Conservation (phyloP, 2,329 filamentous ascomycete species). For the Blastomyces emzantsi region DNA sequence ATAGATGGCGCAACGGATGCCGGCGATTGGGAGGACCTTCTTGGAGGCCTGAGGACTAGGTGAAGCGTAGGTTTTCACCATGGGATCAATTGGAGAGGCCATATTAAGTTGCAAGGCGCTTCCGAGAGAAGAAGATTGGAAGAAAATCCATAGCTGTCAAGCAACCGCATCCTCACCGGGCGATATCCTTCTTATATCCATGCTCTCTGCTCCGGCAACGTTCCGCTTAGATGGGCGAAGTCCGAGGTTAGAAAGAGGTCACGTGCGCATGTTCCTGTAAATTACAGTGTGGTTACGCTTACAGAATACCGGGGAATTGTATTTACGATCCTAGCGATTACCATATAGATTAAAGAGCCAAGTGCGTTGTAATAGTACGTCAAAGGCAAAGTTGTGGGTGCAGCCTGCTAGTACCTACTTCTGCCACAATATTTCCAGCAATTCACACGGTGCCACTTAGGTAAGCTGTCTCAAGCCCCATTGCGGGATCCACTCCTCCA, state of each 20-base stretch:
- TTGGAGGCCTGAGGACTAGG: conserved; percentile 45
- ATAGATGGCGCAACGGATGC: conserved; percentile 69
- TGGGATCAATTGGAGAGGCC: conserved; percentile 30
- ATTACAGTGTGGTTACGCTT: neutral
- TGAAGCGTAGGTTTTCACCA: conserved; percentile 22
- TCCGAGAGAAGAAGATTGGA: neutral
- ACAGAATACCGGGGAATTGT: neutral
- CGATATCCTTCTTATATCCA: neutral
- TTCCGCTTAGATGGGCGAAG: neutral
- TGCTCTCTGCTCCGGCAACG: neutral
- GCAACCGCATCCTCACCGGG: neutral
- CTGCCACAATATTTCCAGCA: neutral
- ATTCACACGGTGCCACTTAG: neutral
- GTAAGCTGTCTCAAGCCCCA: neutral
- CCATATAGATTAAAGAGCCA: neutral
- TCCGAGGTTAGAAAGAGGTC: conserved; percentile 2
- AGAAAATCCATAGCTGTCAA: neutral
- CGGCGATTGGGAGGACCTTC: conserved; percentile 62
- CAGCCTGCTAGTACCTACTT: neutral
- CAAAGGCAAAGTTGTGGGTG: too few species aligned
- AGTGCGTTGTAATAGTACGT: neutral
- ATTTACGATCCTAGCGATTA: neutral
- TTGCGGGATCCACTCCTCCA: neutral
- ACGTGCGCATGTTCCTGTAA: neutral
- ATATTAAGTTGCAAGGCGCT: conserved; percentile 17